Conservation (phyloP, 1,139 yeast species). For the Schwanniomyces etchellsii region DNA sequence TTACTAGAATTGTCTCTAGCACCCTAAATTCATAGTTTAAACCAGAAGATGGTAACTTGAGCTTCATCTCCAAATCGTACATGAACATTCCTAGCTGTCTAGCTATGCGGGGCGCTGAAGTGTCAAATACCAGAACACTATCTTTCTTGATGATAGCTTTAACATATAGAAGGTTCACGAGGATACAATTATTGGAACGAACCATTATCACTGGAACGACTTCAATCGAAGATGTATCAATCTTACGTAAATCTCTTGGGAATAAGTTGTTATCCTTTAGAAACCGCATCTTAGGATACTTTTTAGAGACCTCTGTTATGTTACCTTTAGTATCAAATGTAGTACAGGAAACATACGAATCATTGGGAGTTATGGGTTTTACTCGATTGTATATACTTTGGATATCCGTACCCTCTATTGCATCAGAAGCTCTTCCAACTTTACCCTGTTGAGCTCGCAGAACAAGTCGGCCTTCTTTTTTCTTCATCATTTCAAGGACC, state of each 20-base stretch:
- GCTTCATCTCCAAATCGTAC: conserved; percentile 79
- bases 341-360: conserved; percentile 58
- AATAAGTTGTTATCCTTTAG: conserved; percentile 68
- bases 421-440: background rate
- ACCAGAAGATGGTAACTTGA: conserved; percentile 39
- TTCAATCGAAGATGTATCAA: conserved; percentile 84
- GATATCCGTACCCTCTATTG: conserved; percentile 1
- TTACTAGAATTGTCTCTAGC: conserved; percentile 78
- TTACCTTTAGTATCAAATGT: conserved; percentile 71
- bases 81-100: conserved; percentile 70
- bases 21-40: conserved; percentile 80
- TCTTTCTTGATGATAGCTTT: conserved; percentile 82
- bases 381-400: conserved; percentile 22
- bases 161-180: conserved; percentile 77
- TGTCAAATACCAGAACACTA: conserved; percentile 77
- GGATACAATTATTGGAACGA: conserved; percentile 64
- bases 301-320: conserved; percentile 69
- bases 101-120: conserved; percentile 50
- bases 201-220: conserved; percentile 85
- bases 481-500: too few species aligned
- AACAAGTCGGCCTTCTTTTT: too few species aligned
- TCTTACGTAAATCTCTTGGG: conserved; percentile 79
- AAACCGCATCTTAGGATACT: conserved; percentile 71
- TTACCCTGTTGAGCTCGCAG: conserved; percentile 1
- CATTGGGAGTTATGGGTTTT: conserved; percentile 56